Evolutionary conservation across 192 early-diverging fungal species (phyloP).

Genomic region (Rhizoclosmatium globosum): DNA sequence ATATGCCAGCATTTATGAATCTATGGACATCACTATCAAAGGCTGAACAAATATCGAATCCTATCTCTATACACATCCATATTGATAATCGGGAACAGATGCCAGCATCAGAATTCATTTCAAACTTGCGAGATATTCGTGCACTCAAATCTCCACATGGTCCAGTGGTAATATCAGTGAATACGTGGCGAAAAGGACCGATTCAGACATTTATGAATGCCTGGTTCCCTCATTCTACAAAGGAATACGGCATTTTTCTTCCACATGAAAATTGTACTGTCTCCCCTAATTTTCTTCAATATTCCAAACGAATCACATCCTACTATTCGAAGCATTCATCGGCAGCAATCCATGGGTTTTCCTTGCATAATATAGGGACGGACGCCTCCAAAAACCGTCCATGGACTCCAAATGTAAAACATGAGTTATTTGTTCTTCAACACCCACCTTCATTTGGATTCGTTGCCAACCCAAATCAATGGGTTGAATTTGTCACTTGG

Average conservation of each 20-base stretch:
- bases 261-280: slow-evolving; percentile 23
- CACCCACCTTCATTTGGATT: slow-evolving; percentile 20
- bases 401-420: neutral
- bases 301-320: slow-evolving; percentile 26
- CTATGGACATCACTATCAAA: slow-evolving; percentile 20
- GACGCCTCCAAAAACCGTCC: neutral
- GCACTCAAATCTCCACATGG: slow-evolving; percentile 12
- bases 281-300: slow-evolving; percentile 41
- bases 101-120: neutral
- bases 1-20: neutral
- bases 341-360: slow-evolving; percentile 3
- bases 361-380: slow-evolving; percentile 1
- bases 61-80: slow-evolving; percentile 16
- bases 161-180: neutral
- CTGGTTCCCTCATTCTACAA: slow-evolving; percentile 12
- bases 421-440: slow-evolving; percentile 15
- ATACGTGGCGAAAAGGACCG: slow-evolving; percentile 2
- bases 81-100: slow-evolving; percentile 24
- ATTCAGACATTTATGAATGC: slow-evolving; percentile 31
- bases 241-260: slow-evolving; percentile 36
- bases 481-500: slow-evolving; percentile 33
- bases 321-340: slow-evolving; percentile 1
- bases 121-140: neutral
- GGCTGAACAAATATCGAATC: slow-evolving; percentile 15
- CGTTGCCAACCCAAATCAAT: neutral